These are phyloP conservation scores for Brassica incana DNA, from an alignment of 345 rosid genomes.

Conservation along the genomic window DNA sequence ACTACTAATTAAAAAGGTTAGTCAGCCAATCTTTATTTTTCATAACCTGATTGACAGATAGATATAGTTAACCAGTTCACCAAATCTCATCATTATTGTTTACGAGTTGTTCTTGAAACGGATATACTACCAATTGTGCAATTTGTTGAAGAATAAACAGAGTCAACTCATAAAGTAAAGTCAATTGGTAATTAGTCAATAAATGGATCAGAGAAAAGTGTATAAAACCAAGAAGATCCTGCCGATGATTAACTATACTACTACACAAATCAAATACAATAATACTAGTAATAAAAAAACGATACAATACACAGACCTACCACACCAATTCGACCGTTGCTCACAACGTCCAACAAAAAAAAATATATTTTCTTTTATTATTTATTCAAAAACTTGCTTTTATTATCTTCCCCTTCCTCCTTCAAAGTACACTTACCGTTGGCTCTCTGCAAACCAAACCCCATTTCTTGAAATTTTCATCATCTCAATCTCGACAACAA, in stretches of 20 bases:
- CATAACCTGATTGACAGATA: background rate
- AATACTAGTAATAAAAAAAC: background rate
- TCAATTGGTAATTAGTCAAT: background rate
- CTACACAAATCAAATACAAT: background rate
- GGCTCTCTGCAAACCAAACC: constrained; percentile 6
- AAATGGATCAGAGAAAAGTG: constrained; percentile 2
- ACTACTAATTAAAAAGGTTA: background rate
- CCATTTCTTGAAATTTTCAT: constrained; percentile 17
- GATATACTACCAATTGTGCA: background rate
- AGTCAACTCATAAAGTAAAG: background rate
- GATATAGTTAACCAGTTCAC: background rate
- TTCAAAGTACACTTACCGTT: constrained; percentile 34
- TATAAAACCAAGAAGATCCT: constrained; percentile 22
- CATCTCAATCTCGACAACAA: constrained; percentile 17
- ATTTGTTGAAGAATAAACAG: background rate
- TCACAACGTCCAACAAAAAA: constrained; percentile 21
- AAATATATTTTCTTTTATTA: background rate
- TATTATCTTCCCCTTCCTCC: constrained; percentile 1
- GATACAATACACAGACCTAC: constrained; percentile 23
- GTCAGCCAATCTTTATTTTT: background rate
- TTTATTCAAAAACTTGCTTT: background rate
- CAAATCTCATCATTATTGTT: background rate
- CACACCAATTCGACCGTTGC: constrained; percentile 41
- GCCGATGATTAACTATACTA: background rate
- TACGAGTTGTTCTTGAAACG: background rate